These are phyloP conservation scores for Aureobasidium zeae DNA, from an alignment of 2,329 filamentous ascomycete species.

Conservation along the genomic window DNA sequence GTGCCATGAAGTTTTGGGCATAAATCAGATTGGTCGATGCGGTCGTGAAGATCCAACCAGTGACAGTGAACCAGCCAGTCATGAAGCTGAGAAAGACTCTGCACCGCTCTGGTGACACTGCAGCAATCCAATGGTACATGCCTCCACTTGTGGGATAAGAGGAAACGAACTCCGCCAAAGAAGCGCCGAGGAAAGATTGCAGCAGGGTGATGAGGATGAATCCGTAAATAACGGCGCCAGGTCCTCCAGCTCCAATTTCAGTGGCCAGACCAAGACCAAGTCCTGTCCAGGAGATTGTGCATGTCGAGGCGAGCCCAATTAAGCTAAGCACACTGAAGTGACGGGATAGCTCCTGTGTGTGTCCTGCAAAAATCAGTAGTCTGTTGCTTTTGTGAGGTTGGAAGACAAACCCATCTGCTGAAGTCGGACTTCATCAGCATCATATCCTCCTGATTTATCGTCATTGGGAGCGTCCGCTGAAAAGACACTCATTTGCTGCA, in stretches of 20 bases:
- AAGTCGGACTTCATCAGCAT: conserved; percentile 1
- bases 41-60: conserved; percentile 17
- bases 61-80: conserved; percentile 16
- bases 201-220: conserved; percentile 18
- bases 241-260: conserved; percentile 17
- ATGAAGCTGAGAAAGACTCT: conserved; percentile 17
- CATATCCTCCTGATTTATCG: neutral
- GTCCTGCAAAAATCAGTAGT: neutral
- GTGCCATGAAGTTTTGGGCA: conserved; percentile 18
- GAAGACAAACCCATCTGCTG: conserved; percentile 6
- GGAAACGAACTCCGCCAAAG: conserved; percentile 18
- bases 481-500: neutral
- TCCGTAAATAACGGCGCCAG: conserved; percentile 18
- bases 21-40: conserved; percentile 18
- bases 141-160: conserved; percentile 18
- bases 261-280: conserved; percentile 17
- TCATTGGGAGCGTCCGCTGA: neutral
- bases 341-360: conserved; percentile 8
- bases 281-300: conserved; percentile 18
- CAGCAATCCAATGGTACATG: conserved; percentile 20
- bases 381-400: neutral
- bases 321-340: conserved; percentile 12
- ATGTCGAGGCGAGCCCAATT: conserved; percentile 14
- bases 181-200: conserved; percentile 19
- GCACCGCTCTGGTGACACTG: conserved; percentile 16